These are phyloP conservation scores for Blastocladiella britannica DNA, from an alignment of 192 early-diverging fungal genomes.

Conservation along the genomic window DNA sequence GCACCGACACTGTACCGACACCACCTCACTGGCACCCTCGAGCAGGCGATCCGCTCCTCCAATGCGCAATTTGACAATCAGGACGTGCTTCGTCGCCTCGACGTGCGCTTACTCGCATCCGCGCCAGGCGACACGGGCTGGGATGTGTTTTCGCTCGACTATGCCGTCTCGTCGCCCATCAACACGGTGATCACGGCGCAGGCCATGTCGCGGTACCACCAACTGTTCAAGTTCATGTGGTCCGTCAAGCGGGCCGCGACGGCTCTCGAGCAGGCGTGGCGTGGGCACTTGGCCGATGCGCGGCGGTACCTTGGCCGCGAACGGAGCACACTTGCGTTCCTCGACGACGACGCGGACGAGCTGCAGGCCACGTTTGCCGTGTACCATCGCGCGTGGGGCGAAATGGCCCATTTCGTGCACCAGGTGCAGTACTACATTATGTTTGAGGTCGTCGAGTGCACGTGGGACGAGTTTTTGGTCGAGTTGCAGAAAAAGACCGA, in stretches of 20 bases:
- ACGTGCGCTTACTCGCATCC: conserved; percentile 50
- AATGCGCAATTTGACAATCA: conserved; percentile 71
- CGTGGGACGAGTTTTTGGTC: conserved; percentile 59
- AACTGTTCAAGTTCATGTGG: conserved; percentile 76
- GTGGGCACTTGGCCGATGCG: conserved; percentile 45
- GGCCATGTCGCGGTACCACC: conserved; percentile 58
- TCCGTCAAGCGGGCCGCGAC: conserved; percentile 70
- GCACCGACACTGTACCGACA: conserved; percentile 61
- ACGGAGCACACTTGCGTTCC: no score
- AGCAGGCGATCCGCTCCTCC: conserved; percentile 63
- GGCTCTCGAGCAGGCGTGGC: conserved; percentile 51
- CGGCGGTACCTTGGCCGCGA: conserved; percentile 9
- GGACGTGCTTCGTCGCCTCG: conserved; percentile 51
- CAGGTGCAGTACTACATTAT: conserved; percentile 85
- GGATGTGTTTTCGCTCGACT: conserved; percentile 84
- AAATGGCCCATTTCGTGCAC: conserved; percentile 88
- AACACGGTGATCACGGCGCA: conserved; percentile 55
- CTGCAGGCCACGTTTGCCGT: not conserved
- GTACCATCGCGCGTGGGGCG: conserved; percentile 41
- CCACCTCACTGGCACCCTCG: conserved; percentile 66
- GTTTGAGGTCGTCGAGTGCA: conserved; percentile 79
- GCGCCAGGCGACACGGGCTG: conserved; percentile 53
- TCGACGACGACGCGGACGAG: no score
- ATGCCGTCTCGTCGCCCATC: conserved; percentile 60
- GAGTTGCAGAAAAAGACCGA: conserved; percentile 30